Conservation (phyloP, 768 basidiomycete species). For the Kwoniella dejecticola region DNA sequence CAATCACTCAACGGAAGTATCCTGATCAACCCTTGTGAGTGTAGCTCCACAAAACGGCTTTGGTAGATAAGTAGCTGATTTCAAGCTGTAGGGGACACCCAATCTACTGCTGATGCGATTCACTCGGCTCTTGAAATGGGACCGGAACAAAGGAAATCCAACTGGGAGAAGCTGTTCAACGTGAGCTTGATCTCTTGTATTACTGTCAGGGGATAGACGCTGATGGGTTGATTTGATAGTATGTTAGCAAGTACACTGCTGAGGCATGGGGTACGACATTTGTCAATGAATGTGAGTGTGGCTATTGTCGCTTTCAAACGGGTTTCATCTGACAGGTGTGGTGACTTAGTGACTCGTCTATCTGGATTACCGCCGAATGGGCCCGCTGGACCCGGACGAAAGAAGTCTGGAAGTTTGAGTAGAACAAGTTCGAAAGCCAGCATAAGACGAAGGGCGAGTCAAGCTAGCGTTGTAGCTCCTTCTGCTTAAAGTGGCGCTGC, state of each 20-base stretch:
- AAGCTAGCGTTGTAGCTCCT: slow-evolving; percentile 6
- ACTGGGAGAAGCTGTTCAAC: slow-evolving; percentile 92
- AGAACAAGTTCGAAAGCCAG: slow-evolving; percentile 40
- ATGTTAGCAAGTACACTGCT: slow-evolving; percentile 55
- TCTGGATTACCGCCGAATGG: slow-evolving; percentile 38
- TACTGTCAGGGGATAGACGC: background rate
- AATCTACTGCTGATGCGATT: slow-evolving; percentile 96
- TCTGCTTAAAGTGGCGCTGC: background rate
- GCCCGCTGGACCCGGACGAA: slow-evolving; percentile 36
- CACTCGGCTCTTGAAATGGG: slow-evolving; percentile 92
- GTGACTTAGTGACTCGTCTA: slow-evolving; percentile 32
- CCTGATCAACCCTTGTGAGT: slow-evolving; percentile 81
- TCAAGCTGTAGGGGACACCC: slow-evolving; percentile 94
- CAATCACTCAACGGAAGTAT: slow-evolving; percentile 93
- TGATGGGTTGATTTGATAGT: slow-evolving; percentile 28
- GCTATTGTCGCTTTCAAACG: background rate
- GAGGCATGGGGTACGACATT: slow-evolving; percentile 55
- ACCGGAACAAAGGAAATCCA: slow-evolving; percentile 76
- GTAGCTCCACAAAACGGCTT: no score
- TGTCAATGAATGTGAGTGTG: slow-evolving; percentile 50
- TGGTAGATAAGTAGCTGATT: no score
- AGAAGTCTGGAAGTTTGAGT: slow-evolving; percentile 34
- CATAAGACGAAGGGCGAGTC: slow-evolving; percentile 25
- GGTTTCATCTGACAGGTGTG: background rate
- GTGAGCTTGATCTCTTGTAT: slow-evolving; percentile 49